These are phyloP conservation scores for Cerioporus squamosus DNA, from an alignment of 1,284 basidiomycete genomes.

Conservation along the genomic window DNA sequence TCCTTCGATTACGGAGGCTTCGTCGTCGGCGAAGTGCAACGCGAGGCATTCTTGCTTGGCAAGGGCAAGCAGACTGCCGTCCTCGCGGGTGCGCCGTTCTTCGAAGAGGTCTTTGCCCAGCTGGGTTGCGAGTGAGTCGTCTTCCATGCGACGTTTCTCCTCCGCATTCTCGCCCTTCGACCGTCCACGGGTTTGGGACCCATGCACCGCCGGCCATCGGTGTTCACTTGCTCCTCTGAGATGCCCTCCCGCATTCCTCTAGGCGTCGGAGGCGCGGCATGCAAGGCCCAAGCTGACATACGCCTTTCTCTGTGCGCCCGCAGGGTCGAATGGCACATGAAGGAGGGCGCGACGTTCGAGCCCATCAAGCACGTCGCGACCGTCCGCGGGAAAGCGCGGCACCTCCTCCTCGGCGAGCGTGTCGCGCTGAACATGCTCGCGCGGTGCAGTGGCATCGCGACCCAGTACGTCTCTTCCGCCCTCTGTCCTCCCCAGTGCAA, in stretches of 20 bases:
- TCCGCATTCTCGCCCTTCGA: background rate
- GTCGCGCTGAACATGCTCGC: constrained; percentile 95
- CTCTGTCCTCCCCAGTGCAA: background rate
- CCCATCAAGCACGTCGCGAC: constrained; percentile 91
- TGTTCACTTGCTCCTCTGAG: no score
- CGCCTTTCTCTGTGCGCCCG: background rate
- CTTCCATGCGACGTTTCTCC: background rate
- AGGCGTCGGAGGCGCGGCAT: no score
- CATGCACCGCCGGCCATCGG: background rate
- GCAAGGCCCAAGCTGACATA: background rate
- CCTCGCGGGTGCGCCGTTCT: constrained; percentile 95
- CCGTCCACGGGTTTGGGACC: background rate
- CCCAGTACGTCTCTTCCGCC: constrained; percentile 62
- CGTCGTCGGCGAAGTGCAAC: constrained; percentile 90
- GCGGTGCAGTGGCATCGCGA: constrained; percentile 96
- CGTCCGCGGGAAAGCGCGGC: constrained; percentile 87
- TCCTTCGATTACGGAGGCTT: constrained; percentile 98
- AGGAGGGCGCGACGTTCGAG: constrained; percentile 83
- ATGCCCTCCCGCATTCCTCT: background rate
- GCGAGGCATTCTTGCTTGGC: constrained; percentile 89
- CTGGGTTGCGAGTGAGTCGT: constrained; percentile 85
- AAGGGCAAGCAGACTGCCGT: constrained; percentile 81
- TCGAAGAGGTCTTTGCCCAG: constrained; percentile 91
- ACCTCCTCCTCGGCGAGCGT: constrained; percentile 92
- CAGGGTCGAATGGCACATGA: constrained; percentile 92